Conservation (phyloP, 148 eudicot genomes). For the Selenicereus undatus region DNA sequence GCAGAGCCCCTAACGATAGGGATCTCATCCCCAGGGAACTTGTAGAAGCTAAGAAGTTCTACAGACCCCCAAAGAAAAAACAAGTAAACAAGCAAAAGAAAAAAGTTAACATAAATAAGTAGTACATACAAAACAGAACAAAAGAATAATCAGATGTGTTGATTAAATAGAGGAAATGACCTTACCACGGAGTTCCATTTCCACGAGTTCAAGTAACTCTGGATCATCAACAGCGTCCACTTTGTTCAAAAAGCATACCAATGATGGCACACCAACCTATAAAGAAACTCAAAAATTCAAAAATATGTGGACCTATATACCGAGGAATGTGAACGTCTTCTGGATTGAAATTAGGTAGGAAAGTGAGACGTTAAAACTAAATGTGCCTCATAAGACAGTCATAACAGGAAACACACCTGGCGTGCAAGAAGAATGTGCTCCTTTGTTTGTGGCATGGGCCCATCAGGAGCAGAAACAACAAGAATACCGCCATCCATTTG, state of each 20-base stretch:
- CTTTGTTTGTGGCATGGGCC: slow-evolving; percentile 99
- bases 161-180: slow-evolving; percentile 11
- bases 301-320: not conserved
- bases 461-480: slow-evolving; percentile 97
- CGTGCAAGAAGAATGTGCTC: slow-evolving; percentile 96
- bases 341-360: not conserved
- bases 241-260: slow-evolving; percentile 90
- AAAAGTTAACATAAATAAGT: not conserved
- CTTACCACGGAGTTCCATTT: slow-evolving; percentile 96
- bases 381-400: not conserved
- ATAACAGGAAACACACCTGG: slow-evolving; percentile 44
- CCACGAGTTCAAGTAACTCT: slow-evolving; percentile 89
- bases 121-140: not conserved
- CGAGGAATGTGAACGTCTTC: not conserved
- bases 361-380: slow-evolving; percentile 11
- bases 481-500: slow-evolving; percentile 99
- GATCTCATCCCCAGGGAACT: slow-evolving; percentile 95
- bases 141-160: not conserved
- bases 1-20: slow-evolving; percentile 93
- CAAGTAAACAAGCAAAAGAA: not conserved
- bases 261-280: slow-evolving; percentile 97
- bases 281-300: slow-evolving; percentile 12
- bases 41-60: slow-evolving; percentile 93
- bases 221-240: slow-evolving; percentile 90
- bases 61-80: slow-evolving; percentile 18